A percentile compares a stretch with the other conserved stretches of the same genome.
phyloP scores from a whole-genome alignment of 768 basidiomycete genomes.

The Multifurca ochricompacta region DNA sequence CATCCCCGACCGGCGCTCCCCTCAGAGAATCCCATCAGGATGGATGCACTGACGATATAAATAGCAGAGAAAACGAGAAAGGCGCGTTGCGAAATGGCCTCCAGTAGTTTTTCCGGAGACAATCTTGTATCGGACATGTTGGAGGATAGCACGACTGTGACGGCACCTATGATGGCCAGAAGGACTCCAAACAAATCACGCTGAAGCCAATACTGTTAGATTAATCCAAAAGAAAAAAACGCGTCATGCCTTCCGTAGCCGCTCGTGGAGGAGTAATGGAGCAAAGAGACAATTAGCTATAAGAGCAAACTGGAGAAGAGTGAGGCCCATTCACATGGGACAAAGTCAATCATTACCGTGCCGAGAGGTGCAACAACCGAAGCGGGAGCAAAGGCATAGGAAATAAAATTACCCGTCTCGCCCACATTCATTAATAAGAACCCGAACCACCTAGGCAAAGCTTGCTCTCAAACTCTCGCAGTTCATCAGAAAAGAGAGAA shows the following conservation, averaged over 20 bases:
- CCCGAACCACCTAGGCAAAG: constrained; percentile 69
- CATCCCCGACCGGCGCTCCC: constrained; percentile 51
- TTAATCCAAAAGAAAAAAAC: constrained; percentile 7
- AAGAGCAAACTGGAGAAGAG: constrained; percentile 62
- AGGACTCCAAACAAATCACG: constrained; percentile 71
- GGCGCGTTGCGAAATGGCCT: constrained; percentile 58
- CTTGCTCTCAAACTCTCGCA: background rate
- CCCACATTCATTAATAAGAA: constrained; percentile 86
- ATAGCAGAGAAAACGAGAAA: constrained; percentile 71
- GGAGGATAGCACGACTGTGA: constrained; percentile 84
- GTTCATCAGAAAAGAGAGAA: constrained; percentile 3
- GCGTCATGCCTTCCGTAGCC: constrained; percentile 60
- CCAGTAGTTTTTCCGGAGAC: constrained; percentile 56
- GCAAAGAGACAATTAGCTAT: constrained; percentile 94
- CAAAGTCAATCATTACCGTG: constrained; percentile 50
- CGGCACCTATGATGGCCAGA: constrained; percentile 80
- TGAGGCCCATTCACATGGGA: constrained; percentile 9
- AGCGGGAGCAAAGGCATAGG: constrained; percentile 85
- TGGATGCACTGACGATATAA: constrained; percentile 47
- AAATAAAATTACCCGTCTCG: constrained; percentile 84
- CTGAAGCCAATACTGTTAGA: constrained; percentile 31
- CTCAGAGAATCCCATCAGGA: constrained; percentile 62
- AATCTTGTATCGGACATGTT: constrained; percentile 64
- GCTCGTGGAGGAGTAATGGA: constrained; percentile 74
- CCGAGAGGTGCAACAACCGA: constrained; percentile 93